Evolutionary conservation across 148 eudicot genomes (phyloP).

Genomic region (Heliosperma pusillum): DNA sequence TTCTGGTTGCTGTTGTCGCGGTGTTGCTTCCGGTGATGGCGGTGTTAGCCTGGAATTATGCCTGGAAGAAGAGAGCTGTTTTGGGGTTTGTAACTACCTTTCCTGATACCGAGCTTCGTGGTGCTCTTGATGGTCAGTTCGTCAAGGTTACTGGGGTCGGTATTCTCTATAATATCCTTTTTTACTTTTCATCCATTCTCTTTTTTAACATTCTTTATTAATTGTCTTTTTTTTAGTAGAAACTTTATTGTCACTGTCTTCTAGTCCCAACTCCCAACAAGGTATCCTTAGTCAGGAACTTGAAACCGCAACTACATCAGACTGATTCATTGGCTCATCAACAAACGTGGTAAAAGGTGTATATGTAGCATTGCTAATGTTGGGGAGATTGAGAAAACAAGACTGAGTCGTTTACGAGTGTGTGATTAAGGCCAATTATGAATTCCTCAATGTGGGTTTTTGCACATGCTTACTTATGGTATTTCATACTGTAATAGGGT

Average conservation of each 20-base stretch:
- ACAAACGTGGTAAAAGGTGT: too few species aligned
- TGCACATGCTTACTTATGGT: background rate
- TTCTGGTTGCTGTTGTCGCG: conserved; percentile 58
- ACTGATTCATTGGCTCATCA: too few species aligned
- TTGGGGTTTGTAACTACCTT: conserved; percentile 58
- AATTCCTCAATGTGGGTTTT: too few species aligned
- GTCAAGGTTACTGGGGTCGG: conserved; percentile 97
- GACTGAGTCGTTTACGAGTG: too few species aligned
- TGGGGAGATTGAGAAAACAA: too few species aligned
- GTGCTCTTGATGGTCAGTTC: conserved; percentile 84
- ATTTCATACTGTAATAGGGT: background rate
- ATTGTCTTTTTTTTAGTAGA: background rate
- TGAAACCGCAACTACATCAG: too few species aligned
- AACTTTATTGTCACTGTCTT: background rate
- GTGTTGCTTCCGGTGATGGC: conserved; percentile 44
- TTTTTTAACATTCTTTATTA: too few species aligned
- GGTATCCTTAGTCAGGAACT: too few species aligned
- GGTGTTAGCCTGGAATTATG: conserved; percentile 53
- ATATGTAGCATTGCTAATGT: too few species aligned
- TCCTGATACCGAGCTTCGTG: conserved; percentile 88
- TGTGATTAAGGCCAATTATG: too few species aligned
- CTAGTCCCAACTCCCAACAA: too few species aligned
- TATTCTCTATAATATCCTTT: conserved; percentile 23
- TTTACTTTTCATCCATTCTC: background rate
- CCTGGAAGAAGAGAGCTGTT: conserved; percentile 64